Conservation (phyloP, 805 yeast species). For the Monosporozyma solicola region DNA sequence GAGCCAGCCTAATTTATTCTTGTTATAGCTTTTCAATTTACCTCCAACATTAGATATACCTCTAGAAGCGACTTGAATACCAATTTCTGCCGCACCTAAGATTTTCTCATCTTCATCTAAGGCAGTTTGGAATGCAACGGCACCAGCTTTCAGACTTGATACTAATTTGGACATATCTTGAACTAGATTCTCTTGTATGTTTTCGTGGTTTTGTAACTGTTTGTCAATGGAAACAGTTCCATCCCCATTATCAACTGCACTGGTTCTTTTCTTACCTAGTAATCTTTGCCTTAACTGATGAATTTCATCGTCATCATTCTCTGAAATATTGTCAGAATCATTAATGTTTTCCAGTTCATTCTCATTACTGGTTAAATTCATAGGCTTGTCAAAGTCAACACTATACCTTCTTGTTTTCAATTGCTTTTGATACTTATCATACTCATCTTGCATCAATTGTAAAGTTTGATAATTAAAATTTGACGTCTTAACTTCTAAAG, state of each 20-base stretch:
- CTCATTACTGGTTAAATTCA: slow-evolving; percentile 1
- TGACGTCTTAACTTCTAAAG: neutral
- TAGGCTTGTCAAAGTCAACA: slow-evolving; percentile 23
- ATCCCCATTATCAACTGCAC: slow-evolving; percentile 1
- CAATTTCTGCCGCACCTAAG: slow-evolving; percentile 35
- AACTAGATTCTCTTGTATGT: slow-evolving; percentile 31
- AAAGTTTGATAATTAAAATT: neutral
- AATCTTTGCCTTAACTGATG: slow-evolving; percentile 29
- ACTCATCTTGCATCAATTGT: slow-evolving; percentile 6
- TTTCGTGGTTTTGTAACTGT: slow-evolving; percentile 31
- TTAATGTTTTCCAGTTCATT: neutral
- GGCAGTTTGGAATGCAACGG: slow-evolving; percentile 34
- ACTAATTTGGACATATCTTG: slow-evolving; percentile 34
- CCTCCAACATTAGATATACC: slow-evolving; percentile 28
- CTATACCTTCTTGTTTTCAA: slow-evolving; percentile 20
- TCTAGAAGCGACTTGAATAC: slow-evolving; percentile 32
- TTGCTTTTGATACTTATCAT: slow-evolving; percentile 11
- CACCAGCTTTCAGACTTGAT: slow-evolving; percentile 32
- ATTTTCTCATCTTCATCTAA: slow-evolving; percentile 33
- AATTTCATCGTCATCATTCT: slow-evolving; percentile 23
- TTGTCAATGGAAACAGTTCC: slow-evolving; percentile 23
- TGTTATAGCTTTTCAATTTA: slow-evolving; percentile 25
- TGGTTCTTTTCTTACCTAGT: slow-evolving; percentile 13
- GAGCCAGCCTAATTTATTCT: slow-evolving; percentile 24
- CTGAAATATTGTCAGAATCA: neutral